Conservation (phyloP, 768 basidiomycete genomes). For the Kwoniella sp. region DNA sequence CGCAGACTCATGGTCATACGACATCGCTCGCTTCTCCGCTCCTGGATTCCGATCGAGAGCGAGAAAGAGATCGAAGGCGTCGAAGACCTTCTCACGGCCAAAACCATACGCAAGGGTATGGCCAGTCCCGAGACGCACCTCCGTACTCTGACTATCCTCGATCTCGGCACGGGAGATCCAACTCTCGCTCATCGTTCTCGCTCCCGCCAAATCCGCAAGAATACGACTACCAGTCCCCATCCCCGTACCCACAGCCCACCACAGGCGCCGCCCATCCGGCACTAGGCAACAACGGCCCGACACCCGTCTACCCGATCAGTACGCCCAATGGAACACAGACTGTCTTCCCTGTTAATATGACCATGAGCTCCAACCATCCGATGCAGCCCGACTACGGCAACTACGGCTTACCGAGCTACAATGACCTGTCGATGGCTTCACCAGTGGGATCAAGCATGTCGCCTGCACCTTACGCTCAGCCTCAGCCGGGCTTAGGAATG, state of each 20-base stretch:
- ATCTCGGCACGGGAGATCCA: background rate
- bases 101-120: background rate
- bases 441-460: slow-evolving; percentile 8
- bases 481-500: slow-evolving; percentile 5
- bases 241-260: slow-evolving; percentile 1
- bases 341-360: slow-evolving; percentile 9
- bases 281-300: background rate
- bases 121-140: background rate
- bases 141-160: slow-evolving; percentile 5
- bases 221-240: slow-evolving; percentile 7
- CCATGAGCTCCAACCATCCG: background rate
- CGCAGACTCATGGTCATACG: background rate
- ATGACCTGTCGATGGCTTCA: slow-evolving; percentile 11
- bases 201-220: slow-evolving; percentile 16
- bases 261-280: background rate
- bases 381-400: slow-evolving; percentile 5
- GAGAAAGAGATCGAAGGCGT: background rate
- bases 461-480: slow-evolving; percentile 12
- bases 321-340: slow-evolving; percentile 10
- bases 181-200: slow-evolving; percentile 7
- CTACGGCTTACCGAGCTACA: slow-evolving; percentile 27
- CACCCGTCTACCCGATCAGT: slow-evolving; percentile 10
- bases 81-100: slow-evolving; percentile 6
- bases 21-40: slow-evolving; percentile 1
- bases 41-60: slow-evolving; percentile 1